Evolutionary conservation across 345 rosid genomes (phyloP), one percentile per base, ranked within the genome.

Genomic region (Populus davidiana): DNA sequence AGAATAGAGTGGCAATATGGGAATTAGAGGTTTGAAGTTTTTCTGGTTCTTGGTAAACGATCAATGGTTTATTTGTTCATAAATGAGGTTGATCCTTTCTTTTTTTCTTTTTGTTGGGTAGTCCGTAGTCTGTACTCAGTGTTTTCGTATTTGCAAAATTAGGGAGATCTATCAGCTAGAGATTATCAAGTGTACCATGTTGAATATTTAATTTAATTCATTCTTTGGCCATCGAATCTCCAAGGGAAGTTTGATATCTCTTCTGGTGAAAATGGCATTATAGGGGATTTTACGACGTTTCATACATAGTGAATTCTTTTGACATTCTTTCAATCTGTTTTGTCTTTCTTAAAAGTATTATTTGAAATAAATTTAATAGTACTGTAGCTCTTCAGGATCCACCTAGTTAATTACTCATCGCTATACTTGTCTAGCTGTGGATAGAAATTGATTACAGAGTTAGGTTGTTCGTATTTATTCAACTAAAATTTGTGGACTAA

Each of bases 151-250:
- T 65, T 29, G 38, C n/a, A 65, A 17, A 27, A 36, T 27, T 65
- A 65, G 68, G 68, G n/a, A 27, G 36, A 69, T 39, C 18, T 54
- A 16, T 25, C 11, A 70, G 20, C 73, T 44, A 16, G 56, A 16
- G 59, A 70, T 27, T 44, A 12, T 47, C 49, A 8, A 21, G 1
- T 54, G 47, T 35, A 25, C 3, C 47, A n/a, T 23, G n/a, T 16
- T 25, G 27, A 21, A 21, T 38, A 35, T 44, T 36, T 18, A 16
- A 50, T 75, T 69, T 69, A 49, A 43, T 72, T 81, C 14, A 56
- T 83, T 79, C 78, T 69, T 76, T 69, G 27, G n/a, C 67, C 74
- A 38, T 49, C 50, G 5, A 23, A 41, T 27, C 47, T 16, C 9
- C 59, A 6, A 2, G n/a, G 59, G 59, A 50, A 50, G 59, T 50